These are phyloP conservation scores for Rhynchosporium graminicola DNA, from an alignment of 2,329 filamentous ascomycete genomes.

Conservation along the genomic window DNA sequence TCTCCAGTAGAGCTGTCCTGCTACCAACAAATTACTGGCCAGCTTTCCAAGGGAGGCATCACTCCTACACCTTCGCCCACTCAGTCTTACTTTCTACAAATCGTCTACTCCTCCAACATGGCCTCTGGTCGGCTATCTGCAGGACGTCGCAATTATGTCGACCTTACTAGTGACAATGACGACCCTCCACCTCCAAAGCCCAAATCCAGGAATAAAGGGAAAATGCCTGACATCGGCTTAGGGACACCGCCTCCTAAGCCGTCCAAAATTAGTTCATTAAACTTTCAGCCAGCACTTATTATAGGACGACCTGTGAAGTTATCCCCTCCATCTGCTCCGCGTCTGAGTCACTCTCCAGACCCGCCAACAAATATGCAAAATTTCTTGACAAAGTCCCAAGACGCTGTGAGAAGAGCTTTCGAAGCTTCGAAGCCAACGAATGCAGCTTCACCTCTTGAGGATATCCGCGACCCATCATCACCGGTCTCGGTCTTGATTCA, in stretches of 20 bases:
- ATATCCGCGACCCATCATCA: no score
- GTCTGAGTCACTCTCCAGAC: neutral
- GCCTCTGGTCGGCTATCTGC: neutral
- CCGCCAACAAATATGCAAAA: neutral
- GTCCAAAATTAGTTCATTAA: no score
- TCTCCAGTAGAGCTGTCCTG: no score
- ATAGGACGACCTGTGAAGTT: neutral
- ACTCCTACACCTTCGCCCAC: neutral
- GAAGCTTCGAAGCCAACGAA: no score
- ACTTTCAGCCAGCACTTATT: neutral
- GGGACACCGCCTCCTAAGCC: neutral
- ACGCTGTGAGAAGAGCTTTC: no score
- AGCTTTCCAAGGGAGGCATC: neutral
- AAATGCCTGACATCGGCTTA: neutral
- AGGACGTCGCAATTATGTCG: neutral
- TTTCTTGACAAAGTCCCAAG: neutral
- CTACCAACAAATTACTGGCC: no score
- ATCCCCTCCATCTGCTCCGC: neutral
- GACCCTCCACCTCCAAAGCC: neutral
- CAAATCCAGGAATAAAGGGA: neutral
- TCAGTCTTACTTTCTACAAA: neutral
- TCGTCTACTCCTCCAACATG: neutral
- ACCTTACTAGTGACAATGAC: constrained; percentile 6
- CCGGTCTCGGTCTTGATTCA: no score
- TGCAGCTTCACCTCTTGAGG: no score